Percentiles rank a stretch among this genome's conserved stretches.
Conservation (phyloP, 305 asterid species). For the Lippia alba region DNA sequence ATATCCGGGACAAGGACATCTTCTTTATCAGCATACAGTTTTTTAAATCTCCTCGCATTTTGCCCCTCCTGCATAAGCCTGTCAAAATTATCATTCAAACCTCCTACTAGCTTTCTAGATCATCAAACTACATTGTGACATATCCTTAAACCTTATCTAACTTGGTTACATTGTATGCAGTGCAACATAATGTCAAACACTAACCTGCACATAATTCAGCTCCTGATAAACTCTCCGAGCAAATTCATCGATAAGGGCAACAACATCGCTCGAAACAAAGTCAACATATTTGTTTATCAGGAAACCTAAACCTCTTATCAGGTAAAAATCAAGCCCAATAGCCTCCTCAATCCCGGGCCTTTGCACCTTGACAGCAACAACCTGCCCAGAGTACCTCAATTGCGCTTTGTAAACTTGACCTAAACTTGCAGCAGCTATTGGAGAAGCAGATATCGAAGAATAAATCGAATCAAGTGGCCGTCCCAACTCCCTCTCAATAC, state of each 20-base stretch:
- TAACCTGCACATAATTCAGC: constrained; percentile 97
- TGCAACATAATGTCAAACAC: constrained; percentile 34
- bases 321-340: constrained; percentile 87
- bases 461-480: constrained; percentile 76
- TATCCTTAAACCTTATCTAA: not conserved
- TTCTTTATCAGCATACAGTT: constrained; percentile 93
- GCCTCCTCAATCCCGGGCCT: constrained; percentile 97
- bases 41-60: constrained; percentile 96
- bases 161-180: constrained; percentile 3
- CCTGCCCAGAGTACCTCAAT: constrained; percentile 80
- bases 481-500: constrained; percentile 91
- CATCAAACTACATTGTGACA: constrained; percentile 23
- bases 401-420: constrained; percentile 99
- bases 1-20: constrained; percentile 98
- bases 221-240: constrained; percentile 98
- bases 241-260: constrained; percentile 96
- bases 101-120: constrained; percentile 45
- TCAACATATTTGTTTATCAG: constrained; percentile 87
- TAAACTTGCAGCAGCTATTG: constrained; percentile 97
- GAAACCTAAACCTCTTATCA: constrained; percentile 82
- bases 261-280: constrained; percentile 79
- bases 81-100: constrained; percentile 68
- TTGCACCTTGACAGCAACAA: constrained; percentile 98
- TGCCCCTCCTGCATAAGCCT: constrained; percentile 95
- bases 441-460: constrained; percentile 88